Conservation (phyloP, 2,329 filamentous ascomycete genomes). For the Mycocentrospora acerina region DNA sequence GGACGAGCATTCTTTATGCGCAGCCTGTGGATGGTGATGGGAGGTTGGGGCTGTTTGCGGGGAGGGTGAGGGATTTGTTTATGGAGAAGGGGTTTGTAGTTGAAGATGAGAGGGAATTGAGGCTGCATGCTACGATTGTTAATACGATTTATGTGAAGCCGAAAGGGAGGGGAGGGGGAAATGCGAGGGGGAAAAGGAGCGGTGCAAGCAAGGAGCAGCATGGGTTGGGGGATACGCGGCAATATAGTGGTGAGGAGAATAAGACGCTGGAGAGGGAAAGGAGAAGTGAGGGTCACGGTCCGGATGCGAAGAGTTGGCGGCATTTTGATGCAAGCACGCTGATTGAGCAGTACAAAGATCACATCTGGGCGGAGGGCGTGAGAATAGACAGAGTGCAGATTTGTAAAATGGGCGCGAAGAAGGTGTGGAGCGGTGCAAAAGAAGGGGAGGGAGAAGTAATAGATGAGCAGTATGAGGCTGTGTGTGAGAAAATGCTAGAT, state of each 20-base stretch:
- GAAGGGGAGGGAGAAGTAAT: slow-evolving; percentile 50
- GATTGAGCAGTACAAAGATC: slow-evolving; percentile 61
- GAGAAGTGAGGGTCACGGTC: slow-evolving; percentile 7
- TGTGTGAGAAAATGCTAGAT: slow-evolving; percentile 41
- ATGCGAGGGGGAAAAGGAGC: slow-evolving; percentile 9
- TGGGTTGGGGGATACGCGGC: neutral
- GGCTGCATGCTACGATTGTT: slow-evolving; percentile 80
- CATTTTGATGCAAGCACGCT: slow-evolving; percentile 46
- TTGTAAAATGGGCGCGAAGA: slow-evolving; percentile 85
- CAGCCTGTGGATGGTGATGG: slow-evolving; percentile 55
- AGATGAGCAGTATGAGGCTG: slow-evolving; percentile 55
- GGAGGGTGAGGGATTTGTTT: slow-evolving; percentile 58
- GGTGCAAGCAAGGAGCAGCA: slow-evolving; percentile 1
- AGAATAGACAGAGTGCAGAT: slow-evolving; percentile 71
- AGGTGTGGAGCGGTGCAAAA: slow-evolving; percentile 45
- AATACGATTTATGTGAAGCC: slow-evolving; percentile 78
- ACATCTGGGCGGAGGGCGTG: slow-evolving; percentile 70
- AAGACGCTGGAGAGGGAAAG: slow-evolving; percentile 4
- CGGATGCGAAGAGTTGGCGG: slow-evolving; percentile 32
- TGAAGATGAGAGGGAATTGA: slow-evolving; percentile 62
- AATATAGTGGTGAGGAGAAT: slow-evolving; percentile 4
- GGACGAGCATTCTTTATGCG: slow-evolving; percentile 59
- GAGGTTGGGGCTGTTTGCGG: slow-evolving; percentile 59
- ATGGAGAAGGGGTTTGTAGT: slow-evolving; percentile 57
- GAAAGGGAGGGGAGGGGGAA: slow-evolving; percentile 29